These are phyloP conservation scores for Gossypium sturtianum DNA, from an alignment of 345 rosid species.

Conservation along the genomic window DNA sequence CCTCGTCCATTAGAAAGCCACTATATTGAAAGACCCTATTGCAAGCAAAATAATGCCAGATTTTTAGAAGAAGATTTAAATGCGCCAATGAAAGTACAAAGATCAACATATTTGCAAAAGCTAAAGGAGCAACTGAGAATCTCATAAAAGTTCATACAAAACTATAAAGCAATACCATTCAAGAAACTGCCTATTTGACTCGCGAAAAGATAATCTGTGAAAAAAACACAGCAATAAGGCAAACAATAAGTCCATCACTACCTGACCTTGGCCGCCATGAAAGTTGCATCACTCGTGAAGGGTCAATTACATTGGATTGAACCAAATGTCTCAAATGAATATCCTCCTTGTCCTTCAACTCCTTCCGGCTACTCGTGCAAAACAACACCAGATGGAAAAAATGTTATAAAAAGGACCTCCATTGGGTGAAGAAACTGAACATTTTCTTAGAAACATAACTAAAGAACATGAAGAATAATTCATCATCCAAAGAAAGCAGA, in stretches of 20 bases:
- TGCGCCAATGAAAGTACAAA: neutral
- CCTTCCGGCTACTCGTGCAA: slow-evolving; percentile 53
- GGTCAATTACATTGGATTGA: slow-evolving; percentile 42
- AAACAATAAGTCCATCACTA: slow-evolving; percentile 27
- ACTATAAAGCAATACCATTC: neutral
- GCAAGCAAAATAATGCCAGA: slow-evolving; percentile 28
- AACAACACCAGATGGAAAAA: slow-evolving; percentile 3
- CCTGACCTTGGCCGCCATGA: slow-evolving; percentile 99
- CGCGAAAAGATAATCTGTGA: neutral
- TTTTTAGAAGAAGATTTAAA: slow-evolving; percentile 10
- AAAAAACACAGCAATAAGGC: neutral
- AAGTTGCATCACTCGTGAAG: slow-evolving; percentile 58
- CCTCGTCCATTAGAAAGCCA: slow-evolving; percentile 63
- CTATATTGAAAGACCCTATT: slow-evolving; percentile 65
- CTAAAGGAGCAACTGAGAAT: neutral
- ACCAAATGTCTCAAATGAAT: slow-evolving; percentile 25
- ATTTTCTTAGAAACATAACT: neutral
- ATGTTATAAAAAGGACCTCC: neutral
- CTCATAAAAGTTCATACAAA: slow-evolving; percentile 2
- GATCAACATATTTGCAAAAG: neutral
- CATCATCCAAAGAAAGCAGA: neutral
- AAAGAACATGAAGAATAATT: neutral
- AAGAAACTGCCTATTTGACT: neutral
- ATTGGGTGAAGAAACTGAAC: neutral
- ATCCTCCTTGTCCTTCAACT: slow-evolving; percentile 45